Conservation (phyloP, 2,329 filamentous ascomycete species). For the Microsporum audouinii region DNA sequence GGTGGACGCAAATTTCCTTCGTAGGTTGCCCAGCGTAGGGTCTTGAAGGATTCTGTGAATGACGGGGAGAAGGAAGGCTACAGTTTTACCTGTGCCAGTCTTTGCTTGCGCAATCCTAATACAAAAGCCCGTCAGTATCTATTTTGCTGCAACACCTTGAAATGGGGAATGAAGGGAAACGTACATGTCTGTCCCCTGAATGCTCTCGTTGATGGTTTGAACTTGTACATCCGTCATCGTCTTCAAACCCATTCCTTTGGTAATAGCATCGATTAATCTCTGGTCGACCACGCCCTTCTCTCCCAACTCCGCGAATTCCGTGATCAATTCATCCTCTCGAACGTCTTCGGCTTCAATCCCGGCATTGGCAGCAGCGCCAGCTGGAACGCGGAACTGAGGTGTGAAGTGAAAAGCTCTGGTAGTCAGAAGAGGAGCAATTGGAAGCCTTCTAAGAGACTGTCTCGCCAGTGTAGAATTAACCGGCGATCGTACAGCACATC, state of each 20-base stretch:
- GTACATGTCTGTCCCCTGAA: constrained; percentile 74
- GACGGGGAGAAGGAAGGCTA: constrained; percentile 81
- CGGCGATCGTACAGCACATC: constrained; percentile 21
- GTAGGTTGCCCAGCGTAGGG: constrained; percentile 38
- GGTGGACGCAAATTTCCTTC: constrained; percentile 15
- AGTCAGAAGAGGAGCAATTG: constrained; percentile 13
- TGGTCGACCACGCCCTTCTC: constrained; percentile 43
- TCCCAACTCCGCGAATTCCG: constrained; percentile 31
- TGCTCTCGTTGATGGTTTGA: constrained; percentile 66
- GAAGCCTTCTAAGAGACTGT: constrained; percentile 19
- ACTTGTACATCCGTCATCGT: constrained; percentile 89
- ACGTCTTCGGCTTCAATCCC: constrained; percentile 12
- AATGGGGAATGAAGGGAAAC: constrained; percentile 24
- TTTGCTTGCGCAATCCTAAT: constrained; percentile 78
- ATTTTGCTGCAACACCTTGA: constrained; percentile 10
- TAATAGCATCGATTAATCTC: constrained; percentile 58
- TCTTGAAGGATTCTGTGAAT: constrained; percentile 67
- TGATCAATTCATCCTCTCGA: constrained; percentile 18
- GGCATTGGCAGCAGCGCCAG: constrained; percentile 17
- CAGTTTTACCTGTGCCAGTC: constrained; percentile 92
- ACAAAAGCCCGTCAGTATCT: background rate
- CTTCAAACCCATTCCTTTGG: constrained; percentile 59
- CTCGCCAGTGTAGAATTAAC: constrained; percentile 17
- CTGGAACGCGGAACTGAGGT: constrained; percentile 19
- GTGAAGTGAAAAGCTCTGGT: constrained; percentile 24